Conservation (phyloP, 805 yeast species). For the Jamesozyma spencerorum region DNA sequence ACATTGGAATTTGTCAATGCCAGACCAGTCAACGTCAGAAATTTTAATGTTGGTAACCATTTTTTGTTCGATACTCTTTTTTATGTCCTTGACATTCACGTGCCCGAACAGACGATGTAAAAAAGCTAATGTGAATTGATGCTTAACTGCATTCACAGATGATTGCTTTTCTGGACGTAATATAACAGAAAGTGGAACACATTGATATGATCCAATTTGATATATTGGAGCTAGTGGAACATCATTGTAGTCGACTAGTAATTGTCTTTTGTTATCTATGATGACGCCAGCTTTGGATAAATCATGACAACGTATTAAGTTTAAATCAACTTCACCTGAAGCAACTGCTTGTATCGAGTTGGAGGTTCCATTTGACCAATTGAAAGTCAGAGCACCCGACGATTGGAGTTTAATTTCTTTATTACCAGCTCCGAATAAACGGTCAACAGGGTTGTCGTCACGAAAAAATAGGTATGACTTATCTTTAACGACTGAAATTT, state of each 20-base stretch:
- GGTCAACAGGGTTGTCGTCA: not conserved
- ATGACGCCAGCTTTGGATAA: not conserved
- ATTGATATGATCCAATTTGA: not conserved
- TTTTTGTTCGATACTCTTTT: not conserved
- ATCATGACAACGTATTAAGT: not conserved
- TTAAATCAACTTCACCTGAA: not conserved
- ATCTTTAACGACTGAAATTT: not conserved
- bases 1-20: slow-evolving; percentile 31
- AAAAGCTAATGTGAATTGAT: not conserved
- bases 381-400: not conserved
- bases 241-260: not conserved
- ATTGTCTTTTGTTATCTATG: not conserved
- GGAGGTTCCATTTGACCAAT: not conserved
- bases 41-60: not conserved
- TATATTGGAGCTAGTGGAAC: not conserved
- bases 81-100: slow-evolving; percentile 1
- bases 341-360: not conserved
- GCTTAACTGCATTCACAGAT: not conserved
- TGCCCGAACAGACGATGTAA: not conserved
- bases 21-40: slow-evolving; percentile 11
- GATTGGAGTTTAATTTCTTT: not conserved
- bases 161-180: not conserved
- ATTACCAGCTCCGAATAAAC: not conserved
- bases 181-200: not conserved
- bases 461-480: not conserved